Conservation (phyloP, 1,139 yeast species). For the Nakaseomyces uthaithaninus region DNA sequence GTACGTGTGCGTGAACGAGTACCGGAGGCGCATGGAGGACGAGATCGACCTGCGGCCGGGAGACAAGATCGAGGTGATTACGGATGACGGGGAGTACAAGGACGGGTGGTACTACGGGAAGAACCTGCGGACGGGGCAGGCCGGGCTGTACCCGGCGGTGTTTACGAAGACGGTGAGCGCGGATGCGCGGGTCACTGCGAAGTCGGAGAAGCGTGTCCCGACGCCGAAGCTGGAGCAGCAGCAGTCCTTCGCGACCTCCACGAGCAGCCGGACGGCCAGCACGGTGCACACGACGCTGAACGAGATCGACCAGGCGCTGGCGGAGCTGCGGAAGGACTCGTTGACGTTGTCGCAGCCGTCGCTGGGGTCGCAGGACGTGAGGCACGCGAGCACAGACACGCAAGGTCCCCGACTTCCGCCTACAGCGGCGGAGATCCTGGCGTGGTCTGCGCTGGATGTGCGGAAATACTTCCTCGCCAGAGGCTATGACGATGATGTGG, state of each 20-base stretch:
- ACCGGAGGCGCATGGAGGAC: conserved; percentile 79
- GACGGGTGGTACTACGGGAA: conserved; percentile 99
- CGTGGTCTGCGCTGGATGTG: conserved; percentile 85
- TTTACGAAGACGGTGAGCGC: conserved; percentile 45
- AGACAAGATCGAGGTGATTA: conserved; percentile 78
- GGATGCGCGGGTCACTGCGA: background rate
- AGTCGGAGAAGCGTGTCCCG: conserved; percentile 28
- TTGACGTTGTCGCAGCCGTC: conserved; percentile 6
- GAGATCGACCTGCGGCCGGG: conserved; percentile 76
- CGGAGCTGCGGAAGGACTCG: conserved; percentile 48
- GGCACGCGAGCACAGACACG: background rate
- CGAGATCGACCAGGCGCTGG: conserved; percentile 79
- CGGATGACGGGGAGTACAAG: conserved; percentile 86
- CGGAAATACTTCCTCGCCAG: conserved; percentile 61
- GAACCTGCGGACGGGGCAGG: conserved; percentile 58
- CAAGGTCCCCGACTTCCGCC: background rate
- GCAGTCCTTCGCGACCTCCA: background rate
- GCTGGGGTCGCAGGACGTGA: background rate
- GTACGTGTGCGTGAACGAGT: conserved; percentile 66
- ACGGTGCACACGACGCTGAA: conserved; percentile 55
- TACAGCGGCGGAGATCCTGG: conserved; percentile 38
- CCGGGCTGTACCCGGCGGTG: conserved; percentile 84
- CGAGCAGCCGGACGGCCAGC: conserved; percentile 10
- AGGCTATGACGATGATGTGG: conserved; percentile 64
- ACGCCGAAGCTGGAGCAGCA: conserved; percentile 4